phyloP scores from a whole-genome alignment of 805 yeast genomes.

The Ogataea nonfermentans region DNA sequence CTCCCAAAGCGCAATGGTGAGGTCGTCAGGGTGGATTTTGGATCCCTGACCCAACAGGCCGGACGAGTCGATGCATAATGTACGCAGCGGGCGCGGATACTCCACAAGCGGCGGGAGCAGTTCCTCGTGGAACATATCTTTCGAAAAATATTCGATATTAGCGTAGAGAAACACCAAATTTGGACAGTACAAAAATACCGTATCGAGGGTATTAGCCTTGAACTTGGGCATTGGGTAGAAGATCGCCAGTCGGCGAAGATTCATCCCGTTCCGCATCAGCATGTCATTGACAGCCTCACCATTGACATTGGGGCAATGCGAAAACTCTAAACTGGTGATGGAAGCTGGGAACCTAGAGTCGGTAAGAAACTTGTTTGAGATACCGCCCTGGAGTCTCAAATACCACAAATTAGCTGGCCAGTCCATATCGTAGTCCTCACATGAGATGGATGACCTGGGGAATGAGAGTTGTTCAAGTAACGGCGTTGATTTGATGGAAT shows the following conservation, averaged over 20 bases:
- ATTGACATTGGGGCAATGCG: constrained; percentile 81
- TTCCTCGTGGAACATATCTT: constrained; percentile 49
- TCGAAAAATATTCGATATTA: constrained; percentile 74
- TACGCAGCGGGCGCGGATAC: constrained; percentile 46
- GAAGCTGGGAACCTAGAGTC: constrained; percentile 71
- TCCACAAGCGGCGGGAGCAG: constrained; percentile 36
- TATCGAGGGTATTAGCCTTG: constrained; percentile 66
- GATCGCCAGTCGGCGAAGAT: constrained; percentile 60
- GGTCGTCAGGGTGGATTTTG: constrained; percentile 83
- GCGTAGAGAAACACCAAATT: constrained; percentile 59
- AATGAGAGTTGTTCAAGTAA: constrained; percentile 73
- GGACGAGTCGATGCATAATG: constrained; percentile 73
- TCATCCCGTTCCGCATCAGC: constrained; percentile 61
- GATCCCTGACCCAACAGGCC: constrained; percentile 84
- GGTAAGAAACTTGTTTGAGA: constrained; percentile 73
- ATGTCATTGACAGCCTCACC: constrained; percentile 64
- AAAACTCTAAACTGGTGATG: constrained; percentile 68
- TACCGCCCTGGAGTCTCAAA: constrained; percentile 83
- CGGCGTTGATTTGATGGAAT: constrained; percentile 62
- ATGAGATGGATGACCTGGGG: constrained; percentile 82
- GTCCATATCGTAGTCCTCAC: constrained; percentile 52
- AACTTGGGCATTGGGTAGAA: constrained; percentile 89
- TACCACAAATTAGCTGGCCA: constrained; percentile 84
- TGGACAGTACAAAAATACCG: constrained; percentile 74
- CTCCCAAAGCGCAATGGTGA: constrained; percentile 80